Percentiles rank a stretch among this genome's conserved stretches.
Evolutionary conservation across 2,329 filamentous ascomycete genomes (phyloP).

Genomic region (Aspergillus neotritici): DNA sequence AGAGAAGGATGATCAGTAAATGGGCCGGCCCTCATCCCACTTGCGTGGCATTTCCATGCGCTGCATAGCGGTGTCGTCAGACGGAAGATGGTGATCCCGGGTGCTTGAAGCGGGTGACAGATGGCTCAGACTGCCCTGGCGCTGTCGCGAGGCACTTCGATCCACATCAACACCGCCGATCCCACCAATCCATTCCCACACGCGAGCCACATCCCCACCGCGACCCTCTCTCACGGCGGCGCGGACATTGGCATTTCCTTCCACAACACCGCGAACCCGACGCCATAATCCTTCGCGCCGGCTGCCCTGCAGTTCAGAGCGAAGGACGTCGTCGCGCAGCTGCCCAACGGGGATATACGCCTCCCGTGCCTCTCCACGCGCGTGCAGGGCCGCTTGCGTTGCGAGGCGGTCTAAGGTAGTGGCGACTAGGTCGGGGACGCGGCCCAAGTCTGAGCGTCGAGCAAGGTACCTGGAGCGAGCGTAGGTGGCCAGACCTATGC

Average conservation of each 20-base stretch:
- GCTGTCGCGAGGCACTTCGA: slow-evolving; percentile 17
- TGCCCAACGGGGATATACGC: slow-evolving; percentile 82
- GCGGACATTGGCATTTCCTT: slow-evolving; percentile 88
- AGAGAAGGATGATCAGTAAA: slow-evolving; percentile 27
- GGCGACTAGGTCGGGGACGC: slow-evolving; percentile 76
- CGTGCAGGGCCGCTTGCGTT: slow-evolving; percentile 75
- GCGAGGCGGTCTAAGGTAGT: slow-evolving; percentile 79
- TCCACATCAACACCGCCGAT: slow-evolving; percentile 43
- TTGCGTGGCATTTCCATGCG: slow-evolving; percentile 8
- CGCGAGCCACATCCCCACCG: slow-evolving; percentile 53
- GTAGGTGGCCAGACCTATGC: slow-evolving; percentile 54
- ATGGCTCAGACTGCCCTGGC: slow-evolving; percentile 23
- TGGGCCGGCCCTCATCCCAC: slow-evolving; percentile 39
- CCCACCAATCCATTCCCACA: slow-evolving; percentile 66
- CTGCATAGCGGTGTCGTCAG: slow-evolving; percentile 1
- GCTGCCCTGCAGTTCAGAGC: slow-evolving; percentile 69
- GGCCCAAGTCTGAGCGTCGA: slow-evolving; percentile 60
- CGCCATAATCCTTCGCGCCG: slow-evolving; percentile 80
- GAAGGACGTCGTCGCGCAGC: slow-evolving; percentile 81
- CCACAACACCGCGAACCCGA: slow-evolving; percentile 75
- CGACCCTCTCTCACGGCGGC: slow-evolving; percentile 62
- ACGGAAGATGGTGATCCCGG: slow-evolving; percentile 14
- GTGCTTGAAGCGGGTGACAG: slow-evolving; percentile 21
- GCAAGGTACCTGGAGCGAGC: slow-evolving; percentile 58
- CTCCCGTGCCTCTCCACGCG: slow-evolving; percentile 60